phyloP scores from a whole-genome alignment of 345 rosid species.

The Angophora floribunda region DNA sequence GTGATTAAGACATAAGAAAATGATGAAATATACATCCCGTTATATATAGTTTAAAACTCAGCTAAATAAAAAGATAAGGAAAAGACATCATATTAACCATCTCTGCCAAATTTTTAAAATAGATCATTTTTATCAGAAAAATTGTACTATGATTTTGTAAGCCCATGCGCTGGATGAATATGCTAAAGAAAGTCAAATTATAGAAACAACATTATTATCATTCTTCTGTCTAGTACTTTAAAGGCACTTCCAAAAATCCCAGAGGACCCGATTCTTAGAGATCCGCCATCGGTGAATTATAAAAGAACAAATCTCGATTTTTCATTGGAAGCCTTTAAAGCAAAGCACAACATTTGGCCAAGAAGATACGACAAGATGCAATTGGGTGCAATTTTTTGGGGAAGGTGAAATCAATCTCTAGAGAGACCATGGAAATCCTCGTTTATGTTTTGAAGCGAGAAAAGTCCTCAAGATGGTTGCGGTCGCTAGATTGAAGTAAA shows the following conservation, averaged over 20 bases:
- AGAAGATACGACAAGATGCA: not conserved
- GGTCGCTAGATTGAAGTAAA: not conserved
- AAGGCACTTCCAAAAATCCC: not conserved
- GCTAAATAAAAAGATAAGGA: not conserved
- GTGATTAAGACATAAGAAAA: not conserved
- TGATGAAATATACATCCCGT: no score
- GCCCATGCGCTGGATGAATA: not conserved
- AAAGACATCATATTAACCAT: not conserved
- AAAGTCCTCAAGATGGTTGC: not conserved
- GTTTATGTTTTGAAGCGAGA: not conserved
- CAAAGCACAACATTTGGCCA: fast-evolving
- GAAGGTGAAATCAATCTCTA: fast-evolving
- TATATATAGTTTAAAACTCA: no score
- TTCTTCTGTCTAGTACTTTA: not conserved
- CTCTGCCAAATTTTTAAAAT: not conserved
- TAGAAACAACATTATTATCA: not conserved
- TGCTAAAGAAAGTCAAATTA: not conserved
- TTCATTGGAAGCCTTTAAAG: not conserved
- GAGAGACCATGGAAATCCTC: not conserved
- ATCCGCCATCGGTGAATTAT: not conserved
- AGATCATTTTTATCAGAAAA: not conserved
- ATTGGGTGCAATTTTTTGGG: no score
- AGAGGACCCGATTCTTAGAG: not conserved
- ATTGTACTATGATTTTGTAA: not conserved
- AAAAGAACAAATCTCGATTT: not conserved